Conservation (phyloP, 495 filamentous ascomycete genomes). For the Neurospora sp. region DNA sequence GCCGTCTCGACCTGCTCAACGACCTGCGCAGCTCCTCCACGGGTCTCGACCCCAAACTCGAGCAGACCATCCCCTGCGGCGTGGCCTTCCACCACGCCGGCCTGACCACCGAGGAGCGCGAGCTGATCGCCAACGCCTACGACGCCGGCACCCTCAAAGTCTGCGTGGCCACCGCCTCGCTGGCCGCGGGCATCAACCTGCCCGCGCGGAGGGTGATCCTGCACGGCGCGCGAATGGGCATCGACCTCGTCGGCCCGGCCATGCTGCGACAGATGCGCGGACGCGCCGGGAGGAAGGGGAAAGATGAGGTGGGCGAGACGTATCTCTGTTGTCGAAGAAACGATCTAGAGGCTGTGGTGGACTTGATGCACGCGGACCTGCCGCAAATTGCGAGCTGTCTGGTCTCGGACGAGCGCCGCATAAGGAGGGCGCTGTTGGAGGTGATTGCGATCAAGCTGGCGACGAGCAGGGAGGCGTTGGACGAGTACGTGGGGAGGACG, state of each 20-base stretch:
- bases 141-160: conserved; percentile 60
- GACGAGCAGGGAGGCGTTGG: conserved; percentile 54
- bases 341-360: conserved; percentile 60
- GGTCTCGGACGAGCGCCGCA: conserved; percentile 54
- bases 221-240: conserved; percentile 67
- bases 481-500: conserved; percentile 62
- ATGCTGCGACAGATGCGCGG: conserved; percentile 83
- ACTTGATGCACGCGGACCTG: conserved; percentile 63
- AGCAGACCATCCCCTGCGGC: conserved; percentile 52
- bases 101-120: conserved; percentile 70
- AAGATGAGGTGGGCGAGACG: conserved; percentile 71
- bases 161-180: conserved; percentile 70
- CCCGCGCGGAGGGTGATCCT: conserved; percentile 68
- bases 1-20: conserved; percentile 53
- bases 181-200: conserved; percentile 57
- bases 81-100: conserved; percentile 77
- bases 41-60: conserved; percentile 57
- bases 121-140: conserved; percentile 63
- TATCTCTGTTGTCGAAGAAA: conserved; percentile 63
- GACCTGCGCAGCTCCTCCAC: conserved; percentile 57
- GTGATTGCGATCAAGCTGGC: conserved; percentile 62
- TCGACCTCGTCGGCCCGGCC: conserved; percentile 63
- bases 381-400: conserved; percentile 62
- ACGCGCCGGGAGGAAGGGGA: conserved; percentile 72
- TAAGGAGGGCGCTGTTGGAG: conserved; percentile 59